These are phyloP conservation scores for Boletus subcaerulescens DNA, from an alignment of 768 basidiomycete genomes.

Conservation along the genomic window DNA sequence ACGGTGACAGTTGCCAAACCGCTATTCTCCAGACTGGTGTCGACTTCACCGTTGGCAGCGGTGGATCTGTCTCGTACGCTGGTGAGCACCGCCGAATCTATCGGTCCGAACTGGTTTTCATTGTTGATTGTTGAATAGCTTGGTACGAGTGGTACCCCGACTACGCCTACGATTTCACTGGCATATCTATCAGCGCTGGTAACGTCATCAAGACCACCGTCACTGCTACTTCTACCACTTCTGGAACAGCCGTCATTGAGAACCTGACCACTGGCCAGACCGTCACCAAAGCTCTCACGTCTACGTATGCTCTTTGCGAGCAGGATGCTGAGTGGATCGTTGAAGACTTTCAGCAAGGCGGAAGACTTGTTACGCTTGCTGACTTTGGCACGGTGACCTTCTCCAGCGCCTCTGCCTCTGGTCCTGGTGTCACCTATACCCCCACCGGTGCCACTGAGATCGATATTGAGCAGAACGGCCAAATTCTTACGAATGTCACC, in stretches of 20 bases:
- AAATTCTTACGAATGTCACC: slow-evolving; percentile 12
- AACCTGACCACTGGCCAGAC: slow-evolving; percentile 16
- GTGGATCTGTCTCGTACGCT: slow-evolving; percentile 1
- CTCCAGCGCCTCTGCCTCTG: slow-evolving; percentile 7
- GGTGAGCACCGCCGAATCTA: neutral
- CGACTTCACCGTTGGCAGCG: slow-evolving; percentile 3
- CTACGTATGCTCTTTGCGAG: slow-evolving; percentile 14
- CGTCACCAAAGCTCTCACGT: slow-evolving; percentile 3
- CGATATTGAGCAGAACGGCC: slow-evolving; percentile 8
- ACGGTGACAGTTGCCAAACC: slow-evolving; percentile 11
- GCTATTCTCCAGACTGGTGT: slow-evolving; percentile 22
- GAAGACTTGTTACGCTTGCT: slow-evolving; percentile 4
- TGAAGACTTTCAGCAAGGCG: slow-evolving; percentile 14
- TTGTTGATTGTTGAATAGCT: slow-evolving; percentile 1
- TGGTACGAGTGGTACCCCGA: slow-evolving; percentile 26
- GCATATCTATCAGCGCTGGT: slow-evolving; percentile 12
- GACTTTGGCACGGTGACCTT: slow-evolving; percentile 24
- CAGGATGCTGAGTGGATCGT: slow-evolving; percentile 24
- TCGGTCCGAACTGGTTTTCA: neutral
- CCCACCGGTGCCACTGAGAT: slow-evolving; percentile 8
- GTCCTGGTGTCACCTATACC: slow-evolving; percentile 2
- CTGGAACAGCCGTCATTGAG: slow-evolving; percentile 16
- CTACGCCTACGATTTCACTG: slow-evolving; percentile 11
- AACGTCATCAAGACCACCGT: slow-evolving; percentile 17
- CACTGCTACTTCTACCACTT: slow-evolving; percentile 17